These are phyloP conservation scores for Ophiostoma ips DNA, from an alignment of 2,329 filamentous ascomycete genomes.

Conservation along the genomic window DNA sequence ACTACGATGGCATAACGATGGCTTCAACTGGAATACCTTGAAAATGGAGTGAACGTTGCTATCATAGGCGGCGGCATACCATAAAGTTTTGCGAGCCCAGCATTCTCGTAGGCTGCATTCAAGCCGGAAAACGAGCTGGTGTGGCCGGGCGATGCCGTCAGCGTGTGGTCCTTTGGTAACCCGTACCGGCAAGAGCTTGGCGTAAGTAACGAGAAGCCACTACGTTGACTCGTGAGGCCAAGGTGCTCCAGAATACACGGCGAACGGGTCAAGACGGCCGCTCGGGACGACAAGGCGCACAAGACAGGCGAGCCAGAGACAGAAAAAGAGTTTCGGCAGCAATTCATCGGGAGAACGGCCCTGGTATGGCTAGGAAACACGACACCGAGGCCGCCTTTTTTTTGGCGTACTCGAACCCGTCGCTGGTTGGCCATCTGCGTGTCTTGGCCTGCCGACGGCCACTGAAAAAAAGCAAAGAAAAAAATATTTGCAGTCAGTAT, in stretches of 20 bases:
- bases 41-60: not conserved
- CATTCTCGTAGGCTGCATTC: not conserved
- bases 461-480: too few relatives aligned
- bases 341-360: not conserved
- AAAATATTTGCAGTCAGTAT: too few relatives aligned
- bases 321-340: not conserved
- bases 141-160: not conserved
- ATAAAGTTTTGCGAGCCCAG: conserved; percentile 4
- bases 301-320: not conserved
- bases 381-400: not conserved
- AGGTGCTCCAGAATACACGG: not conserved
- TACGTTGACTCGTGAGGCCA: not conserved
- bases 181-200: too few relatives aligned
- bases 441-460: too few relatives aligned
- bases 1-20: too few relatives aligned
- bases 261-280: not conserved
- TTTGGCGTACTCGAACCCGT: too few relatives aligned
- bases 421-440: too few relatives aligned
- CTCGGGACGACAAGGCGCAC: not conserved
- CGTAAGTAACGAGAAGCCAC: too few relatives aligned
- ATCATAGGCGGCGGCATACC: not conserved
- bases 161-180: too few relatives aligned
- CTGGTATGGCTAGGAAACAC: not conserved
- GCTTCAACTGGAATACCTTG: too few relatives aligned
- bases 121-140: not conserved